Conservation (phyloP, 257 asterid genomes). For the Solanum clarkiae region DNA sequence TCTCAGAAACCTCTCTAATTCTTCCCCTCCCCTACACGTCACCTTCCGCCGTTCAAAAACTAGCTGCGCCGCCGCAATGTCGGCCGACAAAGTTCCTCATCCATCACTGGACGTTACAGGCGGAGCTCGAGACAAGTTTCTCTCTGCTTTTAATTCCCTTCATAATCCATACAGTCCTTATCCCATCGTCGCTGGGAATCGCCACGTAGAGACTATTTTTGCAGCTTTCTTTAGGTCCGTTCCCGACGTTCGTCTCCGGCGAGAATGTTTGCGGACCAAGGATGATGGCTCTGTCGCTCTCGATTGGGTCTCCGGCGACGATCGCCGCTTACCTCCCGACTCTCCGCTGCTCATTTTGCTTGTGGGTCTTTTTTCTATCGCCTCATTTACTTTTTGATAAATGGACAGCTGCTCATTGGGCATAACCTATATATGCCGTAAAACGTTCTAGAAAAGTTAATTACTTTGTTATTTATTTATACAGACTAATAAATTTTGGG, state of each 20-base stretch:
- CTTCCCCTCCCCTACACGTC: conserved; percentile 8
- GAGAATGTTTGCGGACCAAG: conserved; percentile 78
- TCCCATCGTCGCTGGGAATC: conserved; percentile 53
- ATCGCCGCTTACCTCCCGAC: conserved; percentile 31
- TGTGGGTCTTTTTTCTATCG: conserved; percentile 23
- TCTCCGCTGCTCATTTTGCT: conserved; percentile 78
- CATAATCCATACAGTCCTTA: conserved; percentile 47
- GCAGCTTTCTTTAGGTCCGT: conserved; percentile 69
- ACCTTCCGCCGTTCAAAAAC: neutral
- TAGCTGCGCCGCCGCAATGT: conserved; percentile 1
- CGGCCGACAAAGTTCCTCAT: conserved; percentile 27
- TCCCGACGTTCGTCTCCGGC: conserved; percentile 60
- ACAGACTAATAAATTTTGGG: neutral
- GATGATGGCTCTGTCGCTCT: conserved; percentile 77
- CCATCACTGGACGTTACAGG: conserved; percentile 69
- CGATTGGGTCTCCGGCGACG: conserved; percentile 77
- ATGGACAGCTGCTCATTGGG: neutral
- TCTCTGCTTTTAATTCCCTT: conserved; percentile 50
- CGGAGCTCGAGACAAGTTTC: conserved; percentile 54
- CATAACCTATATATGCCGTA: neutral
- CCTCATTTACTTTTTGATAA: neutral
- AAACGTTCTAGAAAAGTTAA: neutral
- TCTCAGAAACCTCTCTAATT: conserved; percentile 10
- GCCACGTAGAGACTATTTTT: conserved; percentile 79
- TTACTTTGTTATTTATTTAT: too few species aligned